Percentiles rank a stretch among this genome's conserved stretches.
Conservation (phyloP, 2,329 filamentous ascomycete species). For the Canariomyces notabilis region DNA sequence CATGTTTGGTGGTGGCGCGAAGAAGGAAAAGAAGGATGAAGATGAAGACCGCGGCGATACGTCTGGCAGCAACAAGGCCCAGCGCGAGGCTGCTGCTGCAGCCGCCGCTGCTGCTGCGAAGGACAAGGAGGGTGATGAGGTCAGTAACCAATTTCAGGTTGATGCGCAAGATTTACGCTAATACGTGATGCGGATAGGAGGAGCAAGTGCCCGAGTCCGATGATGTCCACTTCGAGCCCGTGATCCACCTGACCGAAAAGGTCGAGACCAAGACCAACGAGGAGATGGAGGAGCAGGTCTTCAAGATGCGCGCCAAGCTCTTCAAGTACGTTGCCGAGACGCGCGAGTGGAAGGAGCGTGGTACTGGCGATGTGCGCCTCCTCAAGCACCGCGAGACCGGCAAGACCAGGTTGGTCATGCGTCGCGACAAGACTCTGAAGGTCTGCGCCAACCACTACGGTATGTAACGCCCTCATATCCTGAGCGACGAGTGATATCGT, state of each 20-base stretch:
- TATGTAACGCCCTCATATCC: constrained; percentile 44
- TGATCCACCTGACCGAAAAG: constrained; percentile 93
- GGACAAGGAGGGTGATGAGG: constrained; percentile 48
- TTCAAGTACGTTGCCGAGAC: constrained; percentile 94
- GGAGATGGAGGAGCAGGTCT: constrained; percentile 92
- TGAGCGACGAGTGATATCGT: neutral
- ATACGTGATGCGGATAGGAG: constrained; percentile 43
- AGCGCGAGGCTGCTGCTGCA: constrained; percentile 50
- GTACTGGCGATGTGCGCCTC: constrained; percentile 91
- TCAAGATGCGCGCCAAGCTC: constrained; percentile 99
- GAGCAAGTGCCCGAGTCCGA: constrained; percentile 80
- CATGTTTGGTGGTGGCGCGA: constrained; percentile 97
- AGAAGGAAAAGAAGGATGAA: constrained; percentile 91
- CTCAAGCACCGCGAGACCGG: constrained; percentile 98
- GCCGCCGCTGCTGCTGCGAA: constrained; percentile 44
- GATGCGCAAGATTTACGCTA: constrained; percentile 2
- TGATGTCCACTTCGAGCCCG: constrained; percentile 95
- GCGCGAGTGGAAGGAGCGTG: constrained; percentile 98
- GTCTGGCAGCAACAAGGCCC: constrained; percentile 82
- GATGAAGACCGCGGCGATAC: constrained; percentile 78
- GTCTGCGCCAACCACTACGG: constrained; percentile 99
- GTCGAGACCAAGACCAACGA: constrained; percentile 97
- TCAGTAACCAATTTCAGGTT: constrained; percentile 30
- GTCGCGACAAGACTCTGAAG: constrained; percentile 99
- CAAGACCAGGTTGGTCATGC: constrained; percentile 97